Evolutionary conservation across 805 yeast species (phyloP).

Genomic region (Suhomyces kilbournensis): DNA sequence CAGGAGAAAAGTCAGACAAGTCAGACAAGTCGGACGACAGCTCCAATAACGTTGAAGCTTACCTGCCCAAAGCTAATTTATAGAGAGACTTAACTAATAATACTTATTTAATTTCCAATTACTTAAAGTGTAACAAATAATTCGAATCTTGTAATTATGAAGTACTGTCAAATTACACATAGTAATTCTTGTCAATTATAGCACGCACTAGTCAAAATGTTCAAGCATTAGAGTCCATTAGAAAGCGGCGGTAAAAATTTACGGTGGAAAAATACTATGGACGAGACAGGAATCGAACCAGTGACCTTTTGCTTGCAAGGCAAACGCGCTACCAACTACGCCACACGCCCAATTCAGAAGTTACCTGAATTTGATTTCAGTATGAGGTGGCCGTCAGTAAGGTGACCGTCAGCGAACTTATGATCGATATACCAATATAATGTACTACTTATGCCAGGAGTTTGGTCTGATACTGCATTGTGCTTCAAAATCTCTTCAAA

Average conservation of each 20-base stretch:
- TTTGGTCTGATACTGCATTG: too few species aligned
- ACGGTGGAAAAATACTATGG: constrained; percentile 35
- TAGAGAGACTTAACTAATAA: not conserved
- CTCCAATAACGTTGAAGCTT: not conserved
- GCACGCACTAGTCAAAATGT: too few species aligned
- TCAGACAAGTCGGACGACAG: not conserved
- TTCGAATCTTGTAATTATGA: not conserved
- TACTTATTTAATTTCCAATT: not conserved
- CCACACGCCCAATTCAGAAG: constrained; percentile 58
- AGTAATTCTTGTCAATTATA: too few species aligned
- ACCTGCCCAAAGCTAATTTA: not conserved
- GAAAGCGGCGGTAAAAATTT: constrained; percentile 1
- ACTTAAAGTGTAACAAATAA: too few species aligned
- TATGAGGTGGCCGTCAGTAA: not conserved
- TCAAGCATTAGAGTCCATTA: too few species aligned
- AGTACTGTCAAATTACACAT: too few species aligned
- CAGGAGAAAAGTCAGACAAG: not conserved
- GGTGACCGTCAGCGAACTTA: too few species aligned
- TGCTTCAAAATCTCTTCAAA: too few species aligned
- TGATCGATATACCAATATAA: too few species aligned
- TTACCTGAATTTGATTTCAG: not conserved
- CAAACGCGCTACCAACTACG: constrained; percentile 82
- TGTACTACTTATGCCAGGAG: not conserved
- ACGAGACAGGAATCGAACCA: constrained; percentile 79
- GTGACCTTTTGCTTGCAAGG: constrained; percentile 78